Conservation (phyloP, 2,329 filamentous ascomycete species). For the Trichophyton simii region DNA sequence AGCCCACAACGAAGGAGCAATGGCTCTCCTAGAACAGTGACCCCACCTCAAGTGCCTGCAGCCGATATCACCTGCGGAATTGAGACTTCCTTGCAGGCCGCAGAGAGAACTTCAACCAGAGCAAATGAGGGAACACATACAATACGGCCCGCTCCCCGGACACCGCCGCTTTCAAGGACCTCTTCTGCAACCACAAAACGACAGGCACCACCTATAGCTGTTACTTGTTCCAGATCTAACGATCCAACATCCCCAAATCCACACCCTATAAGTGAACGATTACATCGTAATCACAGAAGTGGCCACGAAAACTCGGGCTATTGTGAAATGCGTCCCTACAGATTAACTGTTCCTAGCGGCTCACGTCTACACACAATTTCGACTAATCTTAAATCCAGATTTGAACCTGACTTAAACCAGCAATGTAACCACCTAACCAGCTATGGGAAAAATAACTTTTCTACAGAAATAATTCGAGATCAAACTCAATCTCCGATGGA, state of each 20-base stretch:
- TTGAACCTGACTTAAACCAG: neutral
- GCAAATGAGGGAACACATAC: neutral
- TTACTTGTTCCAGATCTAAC: neutral
- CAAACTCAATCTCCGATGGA: neutral
- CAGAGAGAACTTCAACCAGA: neutral
- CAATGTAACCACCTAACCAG: neutral
- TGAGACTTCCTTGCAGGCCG: neutral
- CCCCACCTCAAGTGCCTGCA: neutral
- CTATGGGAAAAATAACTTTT: neutral
- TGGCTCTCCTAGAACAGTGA: neutral
- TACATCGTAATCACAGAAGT: neutral
- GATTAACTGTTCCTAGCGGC: neutral
- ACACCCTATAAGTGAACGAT: neutral
- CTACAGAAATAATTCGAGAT: neutral
- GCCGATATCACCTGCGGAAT: neutral
- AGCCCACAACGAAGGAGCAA: neutral
- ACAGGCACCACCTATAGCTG: neutral
- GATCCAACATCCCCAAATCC: neutral
- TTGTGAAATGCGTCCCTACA: neutral
- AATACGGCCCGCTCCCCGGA: neutral
- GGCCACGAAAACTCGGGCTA: neutral
- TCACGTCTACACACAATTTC: no score
- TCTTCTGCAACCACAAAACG: neutral
- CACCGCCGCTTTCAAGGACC: neutral
- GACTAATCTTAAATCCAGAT: no score